Percentiles rank a stretch among this genome's conserved stretches.
These are phyloP conservation scores for Lolium perenne DNA, from an alignment of 176 grass and related monocot genomes.

Conservation along the genomic window DNA sequence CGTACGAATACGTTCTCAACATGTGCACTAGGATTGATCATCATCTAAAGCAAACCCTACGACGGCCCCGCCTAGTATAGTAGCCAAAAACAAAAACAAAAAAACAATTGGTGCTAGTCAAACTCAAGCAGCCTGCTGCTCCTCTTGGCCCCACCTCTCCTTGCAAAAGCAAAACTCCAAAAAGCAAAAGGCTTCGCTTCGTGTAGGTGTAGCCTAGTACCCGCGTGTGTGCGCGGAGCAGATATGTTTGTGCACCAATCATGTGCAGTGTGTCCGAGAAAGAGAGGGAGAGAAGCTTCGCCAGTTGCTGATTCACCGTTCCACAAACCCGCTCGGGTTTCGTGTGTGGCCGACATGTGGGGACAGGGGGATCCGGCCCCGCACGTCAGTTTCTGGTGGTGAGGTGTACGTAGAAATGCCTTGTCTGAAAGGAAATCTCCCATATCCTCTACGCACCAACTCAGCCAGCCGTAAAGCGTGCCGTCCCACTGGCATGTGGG, in stretches of 20 bases:
- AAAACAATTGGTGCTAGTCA: slow-evolving; percentile 18
- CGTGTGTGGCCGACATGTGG: accelerated
- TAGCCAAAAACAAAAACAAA: not conserved
- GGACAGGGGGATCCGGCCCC: accelerated
- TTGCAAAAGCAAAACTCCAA: slow-evolving; percentile 13
- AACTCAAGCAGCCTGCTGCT: slow-evolving; percentile 34
- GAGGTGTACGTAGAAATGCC: accelerated
- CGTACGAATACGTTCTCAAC: not conserved
- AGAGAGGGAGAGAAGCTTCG: not conserved
- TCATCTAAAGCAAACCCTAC: slow-evolving; percentile 9
- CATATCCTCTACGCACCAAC: not conserved
- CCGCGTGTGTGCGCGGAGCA: slow-evolving; percentile 40
- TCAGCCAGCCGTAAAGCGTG: not conserved
- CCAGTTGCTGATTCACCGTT: not conserved
- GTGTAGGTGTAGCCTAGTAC: not conserved
- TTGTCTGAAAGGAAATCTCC: not conserved
- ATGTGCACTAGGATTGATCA: not conserved
- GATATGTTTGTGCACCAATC: not conserved
- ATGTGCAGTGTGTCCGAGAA: not conserved
- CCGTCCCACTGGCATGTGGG: not conserved
- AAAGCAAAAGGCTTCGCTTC: not conserved
- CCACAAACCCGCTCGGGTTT: accelerated
- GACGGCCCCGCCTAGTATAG: not conserved
- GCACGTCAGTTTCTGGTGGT: accelerated
- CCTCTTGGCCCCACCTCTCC: not conserved